Percentiles rank a stretch among this genome's conserved stretches.
Evolutionary conservation across 306 rosid species (phyloP).

Genomic region (Prinsepia uniflora): DNA sequence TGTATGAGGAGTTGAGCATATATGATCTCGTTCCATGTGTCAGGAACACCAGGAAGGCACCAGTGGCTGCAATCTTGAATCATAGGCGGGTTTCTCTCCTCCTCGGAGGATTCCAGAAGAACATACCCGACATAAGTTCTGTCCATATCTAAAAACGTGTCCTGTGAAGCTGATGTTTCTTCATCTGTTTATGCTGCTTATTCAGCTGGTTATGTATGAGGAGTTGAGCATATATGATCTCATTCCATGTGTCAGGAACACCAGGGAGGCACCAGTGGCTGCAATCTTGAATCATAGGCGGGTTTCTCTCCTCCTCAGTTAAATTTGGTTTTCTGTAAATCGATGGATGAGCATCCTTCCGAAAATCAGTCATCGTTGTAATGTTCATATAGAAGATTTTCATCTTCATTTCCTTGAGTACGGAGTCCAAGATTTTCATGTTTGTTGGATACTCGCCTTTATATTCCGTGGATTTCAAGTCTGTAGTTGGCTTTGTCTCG

Average conservation of each 20-base stretch:
- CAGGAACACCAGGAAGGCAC: slow-evolving; percentile 68
- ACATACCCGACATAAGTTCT: no score
- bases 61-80: slow-evolving; percentile 66
- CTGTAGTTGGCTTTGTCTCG: slow-evolving; percentile 16
- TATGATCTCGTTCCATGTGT: slow-evolving; percentile 48
- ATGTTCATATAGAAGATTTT: slow-evolving; percentile 21
- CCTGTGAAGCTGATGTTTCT: slow-evolving; percentile 1
- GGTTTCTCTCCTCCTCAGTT: slow-evolving; percentile 32
- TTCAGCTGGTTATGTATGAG: background rate
- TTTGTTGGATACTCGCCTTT: slow-evolving; percentile 17
- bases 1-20: slow-evolving; percentile 24
- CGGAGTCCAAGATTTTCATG: slow-evolving; percentile 23
- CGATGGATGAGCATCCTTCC: slow-evolving; percentile 31
- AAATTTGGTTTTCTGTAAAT: slow-evolving; percentile 43
- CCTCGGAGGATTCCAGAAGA: no score
- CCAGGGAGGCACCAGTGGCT: slow-evolving; percentile 75
- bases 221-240: slow-evolving; percentile 29
- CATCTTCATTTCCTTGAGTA: slow-evolving; percentile 20
- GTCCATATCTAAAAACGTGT: background rate
- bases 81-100: slow-evolving; percentile 27
- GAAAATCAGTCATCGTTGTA: slow-evolving; percentile 25
- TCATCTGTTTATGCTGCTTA: slow-evolving; percentile 10
- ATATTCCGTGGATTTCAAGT: slow-evolving; percentile 7
- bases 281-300: slow-evolving; percentile 48
- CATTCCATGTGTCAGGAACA: slow-evolving; percentile 60